Conservation (phyloP, 176 grass and related monocot genomes). For the Musa troglodytarum region DNA sequence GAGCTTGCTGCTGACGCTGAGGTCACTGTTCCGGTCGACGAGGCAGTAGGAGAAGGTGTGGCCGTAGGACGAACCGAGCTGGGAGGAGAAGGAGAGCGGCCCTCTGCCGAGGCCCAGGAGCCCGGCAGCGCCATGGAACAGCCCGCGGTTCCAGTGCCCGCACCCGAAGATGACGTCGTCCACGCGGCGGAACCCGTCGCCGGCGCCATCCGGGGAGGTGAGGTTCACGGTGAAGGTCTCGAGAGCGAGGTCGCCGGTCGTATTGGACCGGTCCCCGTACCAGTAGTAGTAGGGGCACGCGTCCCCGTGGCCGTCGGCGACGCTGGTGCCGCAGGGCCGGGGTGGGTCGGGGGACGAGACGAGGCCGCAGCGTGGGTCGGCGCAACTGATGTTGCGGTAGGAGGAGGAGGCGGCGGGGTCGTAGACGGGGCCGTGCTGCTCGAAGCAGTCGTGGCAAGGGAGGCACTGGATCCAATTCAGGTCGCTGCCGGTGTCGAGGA, state of each 20-base stretch:
- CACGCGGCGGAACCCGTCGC: slow-evolving; percentile 32
- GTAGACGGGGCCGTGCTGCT: slow-evolving; percentile 64
- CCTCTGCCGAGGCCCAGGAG: slow-evolving; percentile 79
- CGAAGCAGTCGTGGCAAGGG: slow-evolving; percentile 73
- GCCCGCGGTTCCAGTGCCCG: slow-evolving; percentile 81
- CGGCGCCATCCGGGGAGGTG: slow-evolving; percentile 23
- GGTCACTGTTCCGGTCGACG: slow-evolving; percentile 70
- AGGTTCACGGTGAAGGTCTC: slow-evolving; percentile 90
- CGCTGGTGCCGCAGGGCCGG: neutral
- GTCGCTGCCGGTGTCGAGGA: slow-evolving; percentile 94
- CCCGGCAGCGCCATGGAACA: slow-evolving; percentile 84
- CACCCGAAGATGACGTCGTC: slow-evolving; percentile 69
- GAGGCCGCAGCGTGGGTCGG: slow-evolving; percentile 51
- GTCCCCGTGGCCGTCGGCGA: neutral
- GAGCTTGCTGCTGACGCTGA: slow-evolving; percentile 56
- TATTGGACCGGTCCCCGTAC: slow-evolving; percentile 93
- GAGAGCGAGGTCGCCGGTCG: slow-evolving; percentile 69
- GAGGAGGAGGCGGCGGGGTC: slow-evolving; percentile 50
- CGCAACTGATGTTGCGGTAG: slow-evolving; percentile 64
- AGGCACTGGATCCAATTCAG: slow-evolving; percentile 95
- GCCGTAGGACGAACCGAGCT: slow-evolving; percentile 64
- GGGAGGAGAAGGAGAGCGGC: slow-evolving; percentile 74
- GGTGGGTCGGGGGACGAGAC: slow-evolving; percentile 27
- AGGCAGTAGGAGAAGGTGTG: slow-evolving; percentile 96
- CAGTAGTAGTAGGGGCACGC: slow-evolving; percentile 89